Conservation (phyloP, 1,284 basidiomycete genomes). For the Rhodotorula sp. region DNA sequence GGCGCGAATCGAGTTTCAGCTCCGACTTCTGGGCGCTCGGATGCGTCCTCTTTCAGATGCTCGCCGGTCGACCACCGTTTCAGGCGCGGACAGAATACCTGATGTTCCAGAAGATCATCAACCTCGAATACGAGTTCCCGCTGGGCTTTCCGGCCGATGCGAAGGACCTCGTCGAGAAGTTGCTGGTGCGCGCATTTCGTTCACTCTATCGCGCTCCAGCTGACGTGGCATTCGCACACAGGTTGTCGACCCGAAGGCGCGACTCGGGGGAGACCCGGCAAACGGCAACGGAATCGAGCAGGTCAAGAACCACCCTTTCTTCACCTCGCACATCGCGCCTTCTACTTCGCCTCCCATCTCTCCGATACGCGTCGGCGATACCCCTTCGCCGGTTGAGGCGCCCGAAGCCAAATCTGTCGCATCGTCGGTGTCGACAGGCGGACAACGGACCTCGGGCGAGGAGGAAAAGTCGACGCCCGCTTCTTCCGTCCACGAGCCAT, state of each 20-base stretch:
- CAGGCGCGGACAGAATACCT: slow-evolving; percentile 59
- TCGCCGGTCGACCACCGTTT: slow-evolving; percentile 58
- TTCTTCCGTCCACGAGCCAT: neutral
- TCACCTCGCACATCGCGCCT: slow-evolving; percentile 48
- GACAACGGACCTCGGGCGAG: neutral
- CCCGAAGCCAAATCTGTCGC: neutral
- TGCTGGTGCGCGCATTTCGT: no score
- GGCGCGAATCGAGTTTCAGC: slow-evolving; percentile 54
- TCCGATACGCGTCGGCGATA: no score
- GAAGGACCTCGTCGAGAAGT: slow-evolving; percentile 52
- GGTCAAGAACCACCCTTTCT: slow-evolving; percentile 74
- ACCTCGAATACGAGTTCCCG: slow-evolving; percentile 55
- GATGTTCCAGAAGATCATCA: slow-evolving; percentile 59
- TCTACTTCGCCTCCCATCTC: no score
- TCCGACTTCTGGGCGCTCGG: slow-evolving; percentile 61
- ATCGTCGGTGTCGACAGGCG: neutral
- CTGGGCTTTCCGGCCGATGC: slow-evolving; percentile 54
- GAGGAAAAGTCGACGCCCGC: neutral
- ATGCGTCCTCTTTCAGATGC: slow-evolving; percentile 58
- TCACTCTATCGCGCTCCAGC: no score
- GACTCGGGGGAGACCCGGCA: slow-evolving; percentile 65
- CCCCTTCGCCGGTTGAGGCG: neutral
- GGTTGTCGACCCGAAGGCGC: slow-evolving; percentile 62
- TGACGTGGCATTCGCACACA: no score
- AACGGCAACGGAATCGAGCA: slow-evolving; percentile 53